Base-by-base conservation (phyloP, 352 stramenopile species). In the Aphanomyces invadans region DNA sequence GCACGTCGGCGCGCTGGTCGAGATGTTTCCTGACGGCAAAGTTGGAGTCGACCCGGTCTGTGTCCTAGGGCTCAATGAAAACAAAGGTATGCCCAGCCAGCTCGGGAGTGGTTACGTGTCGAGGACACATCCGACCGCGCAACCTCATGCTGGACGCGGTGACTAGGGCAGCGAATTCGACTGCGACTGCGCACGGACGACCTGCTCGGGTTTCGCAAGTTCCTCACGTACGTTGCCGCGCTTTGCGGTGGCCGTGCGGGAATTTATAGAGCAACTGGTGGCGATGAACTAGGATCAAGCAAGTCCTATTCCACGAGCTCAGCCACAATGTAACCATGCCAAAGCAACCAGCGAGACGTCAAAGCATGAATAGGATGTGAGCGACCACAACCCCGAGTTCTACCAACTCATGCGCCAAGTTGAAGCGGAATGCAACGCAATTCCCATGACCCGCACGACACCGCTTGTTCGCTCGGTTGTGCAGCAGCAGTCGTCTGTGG, bases 291-390 rank as follows among this genome's bases (percentile, higher is more conserved):
- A 95, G 76, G 53, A 95, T 97, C 73, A 90, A 91, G 68, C 96
- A 98, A 71, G 91, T 97, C 17, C 72, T 98, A 1, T 98, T 86
- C 55, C 94, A 98, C 75, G 94, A 98, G 70, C 81, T 98, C 31
- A 81, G 90, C 3, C 94, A 98, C 74, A 98, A 98, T 68, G 90
- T 96, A 76, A n/a, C n/a, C n/a, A n/a, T n/a, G n/a, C n/a, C n/a
- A n/a, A n/a, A n/a, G n/a, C n/a, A n/a, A n/a, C n/a, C n/a, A n/a
- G n/a, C n/a, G n/a, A n/a, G n/a, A n/a, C n/a, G n/a, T n/a, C n/a
- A n/a, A n/a, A n/a, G n/a, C n/a, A n/a, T n/a, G 55, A 12, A 29
- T 51, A 64, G 55, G 55, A 64, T 19, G 55, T 64, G 23, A 64
- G 55, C 39, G 81, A 90, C 32, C 83, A 92, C 68, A 80, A 92